Base-by-base conservation (phyloP, 129 eudicot species). In the Chrysanthemum makinoi region DNA sequence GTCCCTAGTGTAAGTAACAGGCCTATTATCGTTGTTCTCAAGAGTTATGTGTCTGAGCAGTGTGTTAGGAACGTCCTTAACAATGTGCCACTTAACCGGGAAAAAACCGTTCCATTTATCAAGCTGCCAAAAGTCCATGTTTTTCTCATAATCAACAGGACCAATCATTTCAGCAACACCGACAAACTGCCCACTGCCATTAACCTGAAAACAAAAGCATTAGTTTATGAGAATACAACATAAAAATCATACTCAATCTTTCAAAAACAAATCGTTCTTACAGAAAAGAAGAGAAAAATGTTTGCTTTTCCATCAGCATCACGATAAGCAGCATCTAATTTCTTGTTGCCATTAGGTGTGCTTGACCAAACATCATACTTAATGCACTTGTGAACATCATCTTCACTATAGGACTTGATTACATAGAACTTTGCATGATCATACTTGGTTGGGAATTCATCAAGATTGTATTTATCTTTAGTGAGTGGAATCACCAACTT, bases 121-220 rank as follows among this genome's bases (percentile, higher is more conserved):
- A 55, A 77, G 90, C 87, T 93, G 98, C 98, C 98, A 93, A 58
- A 89, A 93, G 80, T 85, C 91, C 96, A 93, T 89, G 64, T 74
- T 89, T 65, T 89, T 93, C 62, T 74, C 83, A 44, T 87, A 93
- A 80, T 93, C 98, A 55, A 93, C 89, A 3, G 72, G 82, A 20
- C 96, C 98, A 19, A 79, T 52, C 98, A 93, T 93, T 80, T 93
- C 96, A 53, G 98, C 98, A 3, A 89, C 84, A 62, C 98, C 98
- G 5, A 93, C 85, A 83, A 89, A 93, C 77, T 93, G 98, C 30
- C 98, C 96, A 50, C 98, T 93, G 6, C 86, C 88, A 65, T 93
- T 93, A 60, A 93, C 98, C 98, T 92, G 72, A 19, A 77, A 51
- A 64, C 13, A 15, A 11, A 44, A 13, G 4, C 15, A 3, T 12